phyloP scores from a whole-genome alignment of 2,329 filamentous ascomycete species.

The Thyridium curvatum region DNA sequence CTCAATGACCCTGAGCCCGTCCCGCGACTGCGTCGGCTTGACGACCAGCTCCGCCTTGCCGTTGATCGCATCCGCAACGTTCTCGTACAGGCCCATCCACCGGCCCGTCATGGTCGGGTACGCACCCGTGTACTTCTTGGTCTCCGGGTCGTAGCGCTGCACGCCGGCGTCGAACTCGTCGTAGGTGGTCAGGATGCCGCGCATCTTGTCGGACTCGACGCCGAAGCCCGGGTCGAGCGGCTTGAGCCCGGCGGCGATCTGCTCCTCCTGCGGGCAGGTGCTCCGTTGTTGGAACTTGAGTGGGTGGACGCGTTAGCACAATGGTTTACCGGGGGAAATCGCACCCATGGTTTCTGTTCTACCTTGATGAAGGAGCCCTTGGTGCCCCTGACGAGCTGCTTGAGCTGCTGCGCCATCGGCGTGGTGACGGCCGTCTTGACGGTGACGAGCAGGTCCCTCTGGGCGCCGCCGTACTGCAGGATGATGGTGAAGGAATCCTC shows the following conservation, averaged over 20 bases:
- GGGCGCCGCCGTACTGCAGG: constrained; percentile 42
- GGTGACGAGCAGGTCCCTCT: constrained; percentile 44
- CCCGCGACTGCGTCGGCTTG: constrained; percentile 26
- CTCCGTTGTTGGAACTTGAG: constrained; percentile 4
- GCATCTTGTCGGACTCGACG: constrained; percentile 23
- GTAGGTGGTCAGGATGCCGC: constrained; percentile 29
- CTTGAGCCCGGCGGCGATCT: constrained; percentile 15
- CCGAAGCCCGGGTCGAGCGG: constrained; percentile 21
- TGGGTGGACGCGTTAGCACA: no score
- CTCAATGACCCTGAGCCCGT: constrained; percentile 31
- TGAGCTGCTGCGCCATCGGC: constrained; percentile 50
- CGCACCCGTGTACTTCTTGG: constrained; percentile 24
- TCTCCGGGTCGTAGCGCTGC: constrained; percentile 20
- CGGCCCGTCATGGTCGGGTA: constrained; percentile 29
- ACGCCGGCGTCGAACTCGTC: constrained; percentile 20
- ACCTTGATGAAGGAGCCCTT: constrained; percentile 43
- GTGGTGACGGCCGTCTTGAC: constrained; percentile 54
- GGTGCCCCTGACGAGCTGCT: constrained; percentile 56
- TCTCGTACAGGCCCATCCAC: constrained; percentile 33
- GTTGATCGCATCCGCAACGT: constrained; percentile 30
- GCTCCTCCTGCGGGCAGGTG: constrained; percentile 27
- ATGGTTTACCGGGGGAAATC: no score
- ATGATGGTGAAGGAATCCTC: constrained; percentile 47
- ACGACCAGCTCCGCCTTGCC: constrained; percentile 29
- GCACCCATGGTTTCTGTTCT: no score